Base-by-base conservation (phyloP, 768 basidiomycete species). In the Sutorius australiensis region DNA sequence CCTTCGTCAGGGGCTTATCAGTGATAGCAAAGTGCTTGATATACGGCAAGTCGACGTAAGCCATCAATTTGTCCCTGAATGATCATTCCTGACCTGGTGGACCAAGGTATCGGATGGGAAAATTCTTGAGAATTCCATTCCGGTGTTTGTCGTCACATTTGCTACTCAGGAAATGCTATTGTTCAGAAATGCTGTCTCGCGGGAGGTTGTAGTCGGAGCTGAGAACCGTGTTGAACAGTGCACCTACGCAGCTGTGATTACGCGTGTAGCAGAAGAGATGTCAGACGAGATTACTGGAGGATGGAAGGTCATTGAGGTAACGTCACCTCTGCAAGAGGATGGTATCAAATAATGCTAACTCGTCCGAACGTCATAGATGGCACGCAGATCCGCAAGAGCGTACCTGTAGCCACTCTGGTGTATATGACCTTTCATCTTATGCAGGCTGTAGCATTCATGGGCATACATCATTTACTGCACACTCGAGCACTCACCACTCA, bases 301-400 rank as follows among this genome's bases (percentile, higher is more conserved):
- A 12, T 99, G 97, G 95, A 98, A 98, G 72, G 83, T 98, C 48
- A 80, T 98, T 27, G 95, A 98, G 85, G 93, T 94, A 66, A 46
- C 81, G 73, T 32, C 13, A 5, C 31, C n/a, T 21, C 16, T 14
- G 37, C 28, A 24, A 38, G 33, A 32, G 6, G 21, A 32, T 50
- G 19, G 21, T 37, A 14, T 16, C 11, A 27, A 27, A 7, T 21
- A 32, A n/a, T 34, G 3, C 43, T 52, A 39, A 54, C 24, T 24
- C 14, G 24, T 46, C 33, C 41, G n/a, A 44, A 17, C n/a, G 11
- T 55, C 6, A 3, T 45, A 80, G 79, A 80, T 80, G 78, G 79
- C 73, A 6, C 75, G 78, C 46, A 69, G 78, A 59, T 80, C 79
- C 7, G 65, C 78, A 36, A 75, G 75, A 48, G 77, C 77, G 62